A percentile compares a stretch with the other conserved stretches of the same genome.
Conservation (phyloP, 1,284 basidiomycete species). For the Mycena sp. region DNA sequence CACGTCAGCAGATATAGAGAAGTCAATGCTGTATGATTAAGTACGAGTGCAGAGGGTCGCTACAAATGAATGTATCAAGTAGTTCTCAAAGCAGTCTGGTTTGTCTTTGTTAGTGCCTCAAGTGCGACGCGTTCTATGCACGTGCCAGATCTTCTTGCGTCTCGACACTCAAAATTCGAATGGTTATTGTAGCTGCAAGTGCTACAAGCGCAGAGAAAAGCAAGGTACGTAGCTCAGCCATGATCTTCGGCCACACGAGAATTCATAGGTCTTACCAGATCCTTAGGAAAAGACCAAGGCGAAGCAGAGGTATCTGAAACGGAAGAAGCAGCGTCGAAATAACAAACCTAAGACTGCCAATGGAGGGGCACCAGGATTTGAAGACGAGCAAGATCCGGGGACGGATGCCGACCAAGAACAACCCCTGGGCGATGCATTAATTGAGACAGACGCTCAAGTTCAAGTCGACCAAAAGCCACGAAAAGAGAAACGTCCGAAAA, state of each 20-base stretch:
- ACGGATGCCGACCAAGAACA: constrained; percentile 13
- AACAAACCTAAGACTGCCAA: constrained; percentile 52
- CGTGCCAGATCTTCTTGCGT: neutral
- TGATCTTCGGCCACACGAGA: neutral
- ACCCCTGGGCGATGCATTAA: constrained; percentile 21
- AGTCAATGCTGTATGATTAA: constrained; percentile 15
- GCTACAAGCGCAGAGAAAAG: constrained; percentile 5
- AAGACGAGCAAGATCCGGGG: constrained; percentile 29
- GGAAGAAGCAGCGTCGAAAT: constrained; percentile 71
- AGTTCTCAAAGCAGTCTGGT: too few relatives aligned
- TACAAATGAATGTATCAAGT: neutral
- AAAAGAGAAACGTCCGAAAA: constrained; percentile 50
- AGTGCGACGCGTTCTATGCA: neutral
- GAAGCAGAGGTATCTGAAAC: constrained; percentile 72
- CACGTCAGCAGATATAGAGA: constrained; percentile 59
- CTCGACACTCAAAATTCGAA: too few relatives aligned
- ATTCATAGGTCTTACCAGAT: constrained; percentile 25
- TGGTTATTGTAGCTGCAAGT: constrained; percentile 8
- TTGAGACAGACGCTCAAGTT: constrained; percentile 13
- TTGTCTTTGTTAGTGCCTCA: neutral
- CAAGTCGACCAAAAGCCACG: constrained; percentile 21
- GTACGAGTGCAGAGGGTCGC: too few relatives aligned
- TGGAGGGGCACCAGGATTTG: constrained; percentile 27
- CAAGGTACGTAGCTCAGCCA: constrained; percentile 11
- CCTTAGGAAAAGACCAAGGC: constrained; percentile 60